Conservation (phyloP, 352 stramenopile genomes). For the Pythium phragmiticola region DNA sequence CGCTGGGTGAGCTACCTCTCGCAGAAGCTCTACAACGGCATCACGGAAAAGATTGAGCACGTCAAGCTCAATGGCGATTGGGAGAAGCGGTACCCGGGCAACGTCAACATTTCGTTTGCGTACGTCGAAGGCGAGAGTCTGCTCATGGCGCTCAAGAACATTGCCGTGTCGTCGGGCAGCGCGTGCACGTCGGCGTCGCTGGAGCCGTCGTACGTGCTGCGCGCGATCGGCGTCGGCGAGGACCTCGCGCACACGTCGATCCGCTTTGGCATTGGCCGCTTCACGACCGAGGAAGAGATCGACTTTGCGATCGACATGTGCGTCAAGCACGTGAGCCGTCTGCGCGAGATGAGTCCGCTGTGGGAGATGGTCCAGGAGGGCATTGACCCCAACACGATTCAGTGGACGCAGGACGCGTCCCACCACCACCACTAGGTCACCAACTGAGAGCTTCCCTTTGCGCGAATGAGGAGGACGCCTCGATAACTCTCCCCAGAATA, state of each 20-base stretch:
- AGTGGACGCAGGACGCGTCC: constrained; percentile 98
- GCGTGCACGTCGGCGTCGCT: constrained; percentile 97
- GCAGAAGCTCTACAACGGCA: constrained; percentile 91
- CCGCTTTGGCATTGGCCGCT: constrained; percentile 96
- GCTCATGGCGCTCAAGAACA: constrained; percentile 99
- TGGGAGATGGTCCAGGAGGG: constrained; percentile 99
- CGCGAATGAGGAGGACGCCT: too few species aligned
- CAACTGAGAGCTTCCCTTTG: too few species aligned
- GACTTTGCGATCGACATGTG: constrained; percentile 96
- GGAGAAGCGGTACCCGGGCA: constrained; percentile 93
- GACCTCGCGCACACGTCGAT: constrained; percentile 99
- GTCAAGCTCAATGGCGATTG: constrained; percentile 97
- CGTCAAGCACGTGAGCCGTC: constrained; percentile 93
- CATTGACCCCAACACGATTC: constrained; percentile 99
- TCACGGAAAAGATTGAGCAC: constrained; percentile 82
- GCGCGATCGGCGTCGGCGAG: constrained; percentile 97
- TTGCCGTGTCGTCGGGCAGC: constrained; percentile 96
- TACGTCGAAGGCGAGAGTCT: constrained; percentile 99
- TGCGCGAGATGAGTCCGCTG: constrained; percentile 98
- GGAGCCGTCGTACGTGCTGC: constrained; percentile 98
- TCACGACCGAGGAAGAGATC: constrained; percentile 98
- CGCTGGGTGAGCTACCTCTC: constrained; percentile 95
- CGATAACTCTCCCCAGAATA: too few species aligned
- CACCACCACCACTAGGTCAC: constrained; percentile 35
- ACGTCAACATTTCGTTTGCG: constrained; percentile 99